Percentiles rank a stretch among this genome's conserved stretches.
Evolutionary conservation across 805 yeast species (phyloP).

Genomic region (Lachancea sp.): DNA sequence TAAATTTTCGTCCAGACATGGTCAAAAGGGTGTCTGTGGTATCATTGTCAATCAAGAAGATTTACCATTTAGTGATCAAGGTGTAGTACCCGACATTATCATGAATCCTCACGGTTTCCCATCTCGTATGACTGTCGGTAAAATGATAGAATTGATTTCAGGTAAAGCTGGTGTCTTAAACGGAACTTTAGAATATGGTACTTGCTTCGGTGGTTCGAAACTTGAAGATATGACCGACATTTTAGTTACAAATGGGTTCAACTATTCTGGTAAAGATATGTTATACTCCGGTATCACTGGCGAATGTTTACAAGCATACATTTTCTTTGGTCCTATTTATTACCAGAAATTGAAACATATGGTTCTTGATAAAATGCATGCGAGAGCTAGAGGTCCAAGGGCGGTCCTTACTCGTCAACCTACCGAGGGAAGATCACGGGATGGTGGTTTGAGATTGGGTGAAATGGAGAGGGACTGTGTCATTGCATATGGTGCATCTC

Average conservation of each 20-base stretch:
- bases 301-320: slow-evolving; percentile 93
- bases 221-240: slow-evolving; percentile 91
- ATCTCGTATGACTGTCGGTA: slow-evolving; percentile 99
- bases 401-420: slow-evolving; percentile 98
- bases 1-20: slow-evolving; percentile 95
- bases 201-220: slow-evolving; percentile 98
- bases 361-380: slow-evolving; percentile 99
- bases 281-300: slow-evolving; percentile 96
- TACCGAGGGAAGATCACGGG: slow-evolving; percentile 98
- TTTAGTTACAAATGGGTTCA: slow-evolving; percentile 84
- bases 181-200: slow-evolving; percentile 90
- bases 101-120: slow-evolving; percentile 99
- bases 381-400: slow-evolving; percentile 98
- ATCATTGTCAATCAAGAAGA: slow-evolving; percentile 97
- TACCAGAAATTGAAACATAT: slow-evolving; percentile 97
- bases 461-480: slow-evolving; percentile 99
- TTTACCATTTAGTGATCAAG: slow-evolving; percentile 94
- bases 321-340: slow-evolving; percentile 97
- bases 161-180: slow-evolving; percentile 97
- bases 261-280: slow-evolving; percentile 96
- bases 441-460: slow-evolving; percentile 98
- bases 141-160: slow-evolving; percentile 91
- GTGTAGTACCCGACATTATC: slow-evolving; percentile 95
- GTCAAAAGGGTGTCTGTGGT: slow-evolving; percentile 98
- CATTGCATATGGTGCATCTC: slow-evolving; percentile 99